Base-by-base conservation (phyloP, 768 basidiomycete genomes). In the Amanita molliuscula region DNA sequence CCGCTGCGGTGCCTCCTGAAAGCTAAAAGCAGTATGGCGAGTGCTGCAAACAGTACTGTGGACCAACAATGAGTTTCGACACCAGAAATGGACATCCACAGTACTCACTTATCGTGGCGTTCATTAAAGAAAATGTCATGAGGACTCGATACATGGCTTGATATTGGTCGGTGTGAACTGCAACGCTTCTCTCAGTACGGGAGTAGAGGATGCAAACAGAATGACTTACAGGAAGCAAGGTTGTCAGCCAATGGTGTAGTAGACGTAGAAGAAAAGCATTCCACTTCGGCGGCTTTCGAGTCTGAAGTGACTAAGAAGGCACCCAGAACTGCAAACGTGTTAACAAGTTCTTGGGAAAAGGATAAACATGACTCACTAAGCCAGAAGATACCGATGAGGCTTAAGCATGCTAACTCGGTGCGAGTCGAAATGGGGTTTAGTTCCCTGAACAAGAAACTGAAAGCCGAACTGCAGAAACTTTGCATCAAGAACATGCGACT, bases 91-190 rank as follows among this genome's bases (percentile, higher is more conserved):
- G 23, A 26, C 38, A 50, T 41, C 41, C 45, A 15, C 34, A 47
- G 21, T 28, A 70, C 82, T 52, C 64, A 83, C 88, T 67, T 3
- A 91, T 73, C 37, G 74, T 71, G 44, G 83, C 79, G 58, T 89
- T 90, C 63, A 91, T 79, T 49, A 90, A 65, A 5, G 88, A 79
- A 65, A 90, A 90, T 15, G 82, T 78, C 63, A 81, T 85, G 52
- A 91, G 70, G 16, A 89, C 88, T 25, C 82, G 79, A 62, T 89
- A 90, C 71, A 89, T 88, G n/a, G 88, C 87, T 56, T 88, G 88
- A 62, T 84, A 91, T 53, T 85, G 85, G 58, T 88, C 84, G 20
- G 87, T 89, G 50, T 85, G 81, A 67, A 89, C 88, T 90, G 58
- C 15, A 16, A 34, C 48, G 50, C 47, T 40, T 37, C 33, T 44